These are phyloP conservation scores for Ulvella scutata DNA, from an alignment of 139 green algal species.

Conservation along the genomic window DNA sequence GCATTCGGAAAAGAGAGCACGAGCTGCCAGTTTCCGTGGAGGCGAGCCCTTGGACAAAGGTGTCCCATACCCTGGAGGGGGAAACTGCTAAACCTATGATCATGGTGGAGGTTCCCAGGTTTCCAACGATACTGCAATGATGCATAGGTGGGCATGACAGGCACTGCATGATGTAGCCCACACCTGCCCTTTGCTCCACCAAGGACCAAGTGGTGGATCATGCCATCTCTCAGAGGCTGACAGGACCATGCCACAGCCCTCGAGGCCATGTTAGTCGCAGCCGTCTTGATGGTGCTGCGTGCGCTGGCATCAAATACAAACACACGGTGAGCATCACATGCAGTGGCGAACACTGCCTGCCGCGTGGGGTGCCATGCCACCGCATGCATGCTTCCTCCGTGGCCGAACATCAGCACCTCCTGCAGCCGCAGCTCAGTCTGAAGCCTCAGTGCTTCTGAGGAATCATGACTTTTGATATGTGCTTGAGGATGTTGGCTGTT, in stretches of 20 bases:
- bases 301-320: constrained; percentile 28
- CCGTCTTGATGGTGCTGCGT: constrained; percentile 12
- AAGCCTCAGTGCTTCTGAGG: no score
- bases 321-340: constrained; percentile 22
- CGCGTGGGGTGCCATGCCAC: constrained; percentile 33
- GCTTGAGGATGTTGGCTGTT: no score
- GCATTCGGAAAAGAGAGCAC: neutral
- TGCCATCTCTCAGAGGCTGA: constrained; percentile 1
- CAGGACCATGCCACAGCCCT: constrained; percentile 23
- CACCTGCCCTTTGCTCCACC: constrained; percentile 33
- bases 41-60: neutral
- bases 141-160: constrained; percentile 1
- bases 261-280: neutral
- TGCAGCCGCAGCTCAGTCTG: no score
- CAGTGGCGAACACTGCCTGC: constrained; percentile 29
- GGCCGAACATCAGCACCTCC: constrained; percentile 36
- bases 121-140: neutral
- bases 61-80: neutral
- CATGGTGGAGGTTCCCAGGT: neutral
- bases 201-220: constrained; percentile 33
- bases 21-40: neutral
- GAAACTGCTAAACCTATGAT: neutral
- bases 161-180: constrained; percentile 33
- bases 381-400: constrained; percentile 34
- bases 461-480: no score